phyloP scores from a whole-genome alignment of 1,284 basidiomycete species.

The Afroboletus lepidellus region DNA sequence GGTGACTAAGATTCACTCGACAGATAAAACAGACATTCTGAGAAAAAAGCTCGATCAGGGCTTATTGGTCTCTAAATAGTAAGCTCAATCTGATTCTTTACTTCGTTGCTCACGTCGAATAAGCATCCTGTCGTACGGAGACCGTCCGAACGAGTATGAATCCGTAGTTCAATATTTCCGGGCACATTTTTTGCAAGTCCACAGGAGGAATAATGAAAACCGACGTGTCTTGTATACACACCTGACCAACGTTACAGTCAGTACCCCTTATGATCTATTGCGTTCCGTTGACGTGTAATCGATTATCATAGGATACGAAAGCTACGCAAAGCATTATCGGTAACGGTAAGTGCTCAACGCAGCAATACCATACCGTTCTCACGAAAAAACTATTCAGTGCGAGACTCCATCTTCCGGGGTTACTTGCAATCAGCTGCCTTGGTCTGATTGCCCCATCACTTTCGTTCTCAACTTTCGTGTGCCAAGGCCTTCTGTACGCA shows the following conservation, averaged over 20 bases:
- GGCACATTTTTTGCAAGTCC: constrained; percentile 79
- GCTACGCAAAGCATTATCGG: constrained; percentile 78
- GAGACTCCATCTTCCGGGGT: constrained; percentile 70
- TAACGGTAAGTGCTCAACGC: constrained; percentile 51
- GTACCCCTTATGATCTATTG: constrained; percentile 27
- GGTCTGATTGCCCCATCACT: constrained; percentile 37
- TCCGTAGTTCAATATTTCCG: constrained; percentile 79
- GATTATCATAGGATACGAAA: constrained; percentile 62
- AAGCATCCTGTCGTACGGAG: constrained; percentile 80
- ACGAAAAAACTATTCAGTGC: constrained; percentile 42
- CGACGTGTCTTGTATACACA: constrained; percentile 76
- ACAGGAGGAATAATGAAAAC: constrained; percentile 74
- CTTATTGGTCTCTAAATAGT: constrained; percentile 76
- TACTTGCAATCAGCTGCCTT: constrained; percentile 70
- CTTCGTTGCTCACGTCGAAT: constrained; percentile 12
- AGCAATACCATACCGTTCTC: constrained; percentile 7
- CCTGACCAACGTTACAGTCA: constrained; percentile 74
- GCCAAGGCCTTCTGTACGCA: constrained; percentile 11
- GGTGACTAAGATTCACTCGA: constrained; percentile 9
- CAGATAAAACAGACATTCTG: constrained; percentile 78
- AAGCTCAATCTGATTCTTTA: constrained; percentile 25
- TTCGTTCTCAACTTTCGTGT: neutral
- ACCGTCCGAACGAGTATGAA: constrained; percentile 76
- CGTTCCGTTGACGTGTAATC: constrained; percentile 2
- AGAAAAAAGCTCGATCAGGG: constrained; percentile 65